These are phyloP conservation scores for Fusarium virguliforme DNA, from an alignment of 2,329 filamentous ascomycete species.

Conservation along the genomic window DNA sequence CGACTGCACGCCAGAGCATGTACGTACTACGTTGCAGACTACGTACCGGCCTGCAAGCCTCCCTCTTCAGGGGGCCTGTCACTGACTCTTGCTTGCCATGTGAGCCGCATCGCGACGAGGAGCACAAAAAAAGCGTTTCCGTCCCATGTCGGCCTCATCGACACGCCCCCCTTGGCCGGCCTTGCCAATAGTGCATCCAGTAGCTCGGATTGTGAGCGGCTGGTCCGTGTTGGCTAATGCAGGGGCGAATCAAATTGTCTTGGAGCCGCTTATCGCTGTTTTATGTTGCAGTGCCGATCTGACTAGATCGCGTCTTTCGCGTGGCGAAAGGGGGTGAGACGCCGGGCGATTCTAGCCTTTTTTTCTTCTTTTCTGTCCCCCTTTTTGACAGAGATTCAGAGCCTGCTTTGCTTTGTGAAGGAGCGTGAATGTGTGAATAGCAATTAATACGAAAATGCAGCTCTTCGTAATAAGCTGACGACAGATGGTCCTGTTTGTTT, in stretches of 20 bases:
- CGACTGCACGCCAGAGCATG: neutral
- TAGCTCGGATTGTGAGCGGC: constrained; percentile 3
- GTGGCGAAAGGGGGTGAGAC: neutral
- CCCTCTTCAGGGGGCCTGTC: constrained; percentile 4
- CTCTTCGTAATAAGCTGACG: constrained; percentile 1
- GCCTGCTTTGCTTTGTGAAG: neutral
- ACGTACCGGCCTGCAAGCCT: constrained; percentile 2
- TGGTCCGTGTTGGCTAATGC: constrained; percentile 12
- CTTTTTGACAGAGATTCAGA: constrained; percentile 1
- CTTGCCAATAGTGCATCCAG: constrained; percentile 4
- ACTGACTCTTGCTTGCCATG: neutral
- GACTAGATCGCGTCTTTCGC: constrained; percentile 4
- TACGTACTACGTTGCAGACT: constrained; percentile 10
- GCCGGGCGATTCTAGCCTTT: neutral
- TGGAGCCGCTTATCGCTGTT: constrained; percentile 6
- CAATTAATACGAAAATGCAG: constrained; percentile 1
- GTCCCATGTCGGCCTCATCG: neutral
- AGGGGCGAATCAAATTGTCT: constrained; percentile 8
- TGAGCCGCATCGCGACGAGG: constrained; percentile 1
- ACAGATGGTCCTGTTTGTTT: constrained; percentile 6
- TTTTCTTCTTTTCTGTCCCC: neutral
- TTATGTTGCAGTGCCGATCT: constrained; percentile 8
- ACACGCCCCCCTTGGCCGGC: neutral
- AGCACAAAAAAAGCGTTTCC: neutral
- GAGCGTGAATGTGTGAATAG: neutral